A percentile compares a stretch with the other conserved stretches of the same genome.
phyloP scores from a whole-genome alignment of 257 asterid species.

The Nicotiana paniculata region DNA sequence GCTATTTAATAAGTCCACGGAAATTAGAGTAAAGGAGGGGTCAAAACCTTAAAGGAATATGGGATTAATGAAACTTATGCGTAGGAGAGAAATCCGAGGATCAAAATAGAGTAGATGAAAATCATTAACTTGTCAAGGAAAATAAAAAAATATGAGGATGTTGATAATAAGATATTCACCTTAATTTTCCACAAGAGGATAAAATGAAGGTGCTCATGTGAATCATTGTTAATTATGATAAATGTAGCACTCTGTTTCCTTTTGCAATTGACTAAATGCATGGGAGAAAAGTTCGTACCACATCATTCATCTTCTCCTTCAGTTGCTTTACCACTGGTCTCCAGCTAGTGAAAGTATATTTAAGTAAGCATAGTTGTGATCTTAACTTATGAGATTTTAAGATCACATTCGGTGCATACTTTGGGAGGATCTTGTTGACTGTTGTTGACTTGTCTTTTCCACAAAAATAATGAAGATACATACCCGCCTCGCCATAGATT shows the following conservation, averaged over 20 bases:
- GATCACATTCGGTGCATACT: background rate
- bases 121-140: no score
- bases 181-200: background rate
- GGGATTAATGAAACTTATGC: no score
- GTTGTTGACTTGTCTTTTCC: background rate
- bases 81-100: no score
- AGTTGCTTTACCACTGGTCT: background rate
- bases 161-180: background rate
- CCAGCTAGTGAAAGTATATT: background rate
- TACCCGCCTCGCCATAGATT: no score
- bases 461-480: background rate
- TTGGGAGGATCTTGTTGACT: constrained; percentile 1
- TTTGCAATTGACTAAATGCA: background rate
- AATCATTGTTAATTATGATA: background rate
- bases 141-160: background rate
- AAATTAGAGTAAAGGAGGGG: no score
- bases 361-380: background rate
- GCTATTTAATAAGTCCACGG: no score
- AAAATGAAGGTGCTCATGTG: background rate
- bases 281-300: background rate
- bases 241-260: background rate
- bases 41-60: no score
- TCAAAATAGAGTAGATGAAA: no score
- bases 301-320: background rate
- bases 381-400: background rate